phyloP scores from a whole-genome alignment of 192 early-diverging fungal species.

The Mortierella hygrophila region DNA sequence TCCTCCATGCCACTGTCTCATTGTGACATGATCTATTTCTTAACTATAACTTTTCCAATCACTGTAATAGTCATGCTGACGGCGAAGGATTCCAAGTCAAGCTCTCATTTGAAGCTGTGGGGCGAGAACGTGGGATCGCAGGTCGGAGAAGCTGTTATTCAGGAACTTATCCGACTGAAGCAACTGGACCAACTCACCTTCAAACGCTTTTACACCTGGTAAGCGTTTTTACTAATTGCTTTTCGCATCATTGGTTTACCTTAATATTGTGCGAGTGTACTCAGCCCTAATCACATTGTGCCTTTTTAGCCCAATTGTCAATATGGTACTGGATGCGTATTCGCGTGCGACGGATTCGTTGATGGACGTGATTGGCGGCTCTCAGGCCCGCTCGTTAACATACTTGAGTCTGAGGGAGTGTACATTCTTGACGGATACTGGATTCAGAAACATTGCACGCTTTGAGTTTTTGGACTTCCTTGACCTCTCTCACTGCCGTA shows the following conservation, averaged over 20 bases:
- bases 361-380: slow-evolving; percentile 48
- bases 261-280: neutral
- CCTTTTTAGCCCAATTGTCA: slow-evolving; percentile 49
- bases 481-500: slow-evolving; percentile 62
- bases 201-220: slow-evolving; percentile 45
- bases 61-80: slow-evolving; percentile 25
- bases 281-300: neutral
- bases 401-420: slow-evolving; percentile 59
- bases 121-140: slow-evolving; percentile 37
- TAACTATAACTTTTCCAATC: neutral
- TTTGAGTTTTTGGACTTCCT: slow-evolving; percentile 59
- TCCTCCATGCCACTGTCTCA: neutral
- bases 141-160: slow-evolving; percentile 30
- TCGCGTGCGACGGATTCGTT: slow-evolving; percentile 62
- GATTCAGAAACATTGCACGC: slow-evolving; percentile 52
- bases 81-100: slow-evolving; percentile 16
- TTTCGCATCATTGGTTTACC: neutral
- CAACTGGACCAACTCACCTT: slow-evolving; percentile 49
- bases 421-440: slow-evolving; percentile 59
- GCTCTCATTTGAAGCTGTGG: slow-evolving; percentile 19
- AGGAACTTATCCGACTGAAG: slow-evolving; percentile 53
- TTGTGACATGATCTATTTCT: neutral
- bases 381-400: slow-evolving; percentile 46
- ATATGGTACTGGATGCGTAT: slow-evolving; percentile 59
- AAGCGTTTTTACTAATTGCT: neutral